phyloP scores from a whole-genome alignment of 257 asterid species.

The Capsicum chinense region DNA sequence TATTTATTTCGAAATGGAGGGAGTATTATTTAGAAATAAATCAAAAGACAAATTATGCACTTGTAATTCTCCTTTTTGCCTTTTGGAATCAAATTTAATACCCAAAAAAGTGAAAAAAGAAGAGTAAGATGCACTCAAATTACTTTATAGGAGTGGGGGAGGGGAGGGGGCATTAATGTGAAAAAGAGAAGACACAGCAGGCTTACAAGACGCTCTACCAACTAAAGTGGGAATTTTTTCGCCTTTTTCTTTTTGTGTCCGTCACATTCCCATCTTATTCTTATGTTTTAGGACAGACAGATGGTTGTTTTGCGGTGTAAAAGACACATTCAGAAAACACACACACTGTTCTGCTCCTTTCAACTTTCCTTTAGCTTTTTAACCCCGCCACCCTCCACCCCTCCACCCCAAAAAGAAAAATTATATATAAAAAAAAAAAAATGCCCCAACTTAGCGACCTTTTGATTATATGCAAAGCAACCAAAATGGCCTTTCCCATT shows the following conservation, averaged over 20 bases:
- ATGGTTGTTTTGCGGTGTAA: conserved; percentile 18
- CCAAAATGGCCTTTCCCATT: conserved; percentile 32
- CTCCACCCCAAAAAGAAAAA: background rate
- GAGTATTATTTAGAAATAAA: too few species aligned
- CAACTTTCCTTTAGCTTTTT: background rate
- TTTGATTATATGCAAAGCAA: conserved; percentile 26
- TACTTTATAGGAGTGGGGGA: background rate
- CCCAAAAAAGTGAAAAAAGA: background rate
- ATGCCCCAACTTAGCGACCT: conserved; percentile 1
- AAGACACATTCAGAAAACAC: conserved; percentile 14
- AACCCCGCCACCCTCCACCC: too few species aligned
- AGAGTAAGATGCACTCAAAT: conserved; percentile 19
- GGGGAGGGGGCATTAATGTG: conserved; percentile 16
- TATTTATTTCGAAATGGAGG: too few species aligned
- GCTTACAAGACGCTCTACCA: conserved; percentile 27
- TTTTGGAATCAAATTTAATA: background rate
- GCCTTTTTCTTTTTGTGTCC: conserved; percentile 28
- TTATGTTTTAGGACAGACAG: conserved; percentile 32
- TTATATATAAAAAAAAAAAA: background rate
- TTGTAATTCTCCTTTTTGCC: too few species aligned
- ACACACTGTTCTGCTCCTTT: conserved; percentile 14
- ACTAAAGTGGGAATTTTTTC: conserved; percentile 26
- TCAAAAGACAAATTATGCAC: too few species aligned
- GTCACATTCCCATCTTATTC: conserved; percentile 33
- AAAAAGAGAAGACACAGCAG: conserved; percentile 21